Percentiles rank a stretch among this genome's conserved stretches.
Conservation (phyloP, 106 monocot genomes). For the Xerophyta viscosa region DNA sequence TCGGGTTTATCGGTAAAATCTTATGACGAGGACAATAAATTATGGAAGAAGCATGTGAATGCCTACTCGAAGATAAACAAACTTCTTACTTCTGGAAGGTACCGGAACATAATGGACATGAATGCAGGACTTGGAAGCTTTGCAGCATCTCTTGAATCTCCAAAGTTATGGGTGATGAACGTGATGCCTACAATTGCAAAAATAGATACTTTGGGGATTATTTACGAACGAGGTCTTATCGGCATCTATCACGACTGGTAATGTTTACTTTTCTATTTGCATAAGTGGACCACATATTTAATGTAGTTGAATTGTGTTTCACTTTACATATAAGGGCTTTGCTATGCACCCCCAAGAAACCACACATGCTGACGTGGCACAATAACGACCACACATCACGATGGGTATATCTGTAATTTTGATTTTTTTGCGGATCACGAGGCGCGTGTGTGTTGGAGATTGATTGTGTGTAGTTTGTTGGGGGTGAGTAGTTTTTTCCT, state of each 20-base stretch:
- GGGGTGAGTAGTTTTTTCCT: background rate
- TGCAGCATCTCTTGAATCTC: constrained; percentile 35
- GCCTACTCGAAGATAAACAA: constrained; percentile 36
- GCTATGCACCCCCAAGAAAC: no score
- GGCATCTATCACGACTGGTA: constrained; percentile 56
- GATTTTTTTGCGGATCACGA: no score
- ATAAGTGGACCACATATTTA: no score
- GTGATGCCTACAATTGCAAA: constrained; percentile 38
- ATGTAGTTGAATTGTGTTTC: no score
- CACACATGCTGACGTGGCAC: no score
- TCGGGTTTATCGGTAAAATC: constrained; percentile 20
- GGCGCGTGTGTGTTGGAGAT: no score
- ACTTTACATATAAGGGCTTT: no score
- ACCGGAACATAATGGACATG: constrained; percentile 33
- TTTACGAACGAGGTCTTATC: constrained; percentile 35
- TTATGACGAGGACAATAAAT: constrained; percentile 26
- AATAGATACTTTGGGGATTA: constrained; percentile 18
- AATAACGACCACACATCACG: no score
- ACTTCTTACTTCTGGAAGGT: constrained; percentile 21
- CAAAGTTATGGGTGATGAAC: constrained; percentile 49
- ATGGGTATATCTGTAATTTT: no score
- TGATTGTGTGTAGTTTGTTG: background rate
- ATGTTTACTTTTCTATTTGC: background rate
- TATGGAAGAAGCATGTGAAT: constrained; percentile 42
- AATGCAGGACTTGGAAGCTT: constrained; percentile 26